Percentiles rank a stretch among this genome's conserved stretches.
These are phyloP conservation scores for Fusarium stilboides DNA, from an alignment of 2,329 filamentous ascomycete species.

Conservation along the genomic window DNA sequence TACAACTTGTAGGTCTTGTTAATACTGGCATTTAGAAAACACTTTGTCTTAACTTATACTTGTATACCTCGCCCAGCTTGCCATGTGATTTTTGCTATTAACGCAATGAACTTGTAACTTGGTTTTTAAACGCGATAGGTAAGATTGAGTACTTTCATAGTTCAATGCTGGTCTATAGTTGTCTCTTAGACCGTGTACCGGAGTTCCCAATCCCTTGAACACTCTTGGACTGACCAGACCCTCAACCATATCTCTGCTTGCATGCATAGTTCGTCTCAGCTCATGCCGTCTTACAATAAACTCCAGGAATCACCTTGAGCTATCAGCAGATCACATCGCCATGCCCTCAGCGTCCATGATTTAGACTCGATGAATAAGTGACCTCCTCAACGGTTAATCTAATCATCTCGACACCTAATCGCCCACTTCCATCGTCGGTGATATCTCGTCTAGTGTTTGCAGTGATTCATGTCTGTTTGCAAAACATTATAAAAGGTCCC, in stretches of 20 bases:
- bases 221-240: background rate
- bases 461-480: background rate
- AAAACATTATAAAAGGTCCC: background rate
- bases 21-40: background rate
- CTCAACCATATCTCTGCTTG: slow-evolving; percentile 11
- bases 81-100: background rate
- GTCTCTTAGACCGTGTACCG: background rate
- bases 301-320: background rate
- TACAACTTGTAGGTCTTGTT: background rate
- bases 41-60: background rate
- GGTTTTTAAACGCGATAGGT: too few species aligned
- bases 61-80: background rate
- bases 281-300: slow-evolving; percentile 7
- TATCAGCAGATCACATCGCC: background rate
- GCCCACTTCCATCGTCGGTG: slow-evolving; percentile 1
- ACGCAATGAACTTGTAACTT: background rate
- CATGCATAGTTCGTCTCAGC: slow-evolving; percentile 18
- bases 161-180: background rate
- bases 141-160: background rate
- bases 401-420: slow-evolving; percentile 15
- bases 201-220: background rate
- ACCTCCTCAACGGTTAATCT: background rate
- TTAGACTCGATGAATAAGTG: background rate
- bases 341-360: background rate
- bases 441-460: background rate